Evolutionary conservation across 306 rosid genomes (phyloP).

Genomic region (Canavalia gladiata): DNA sequence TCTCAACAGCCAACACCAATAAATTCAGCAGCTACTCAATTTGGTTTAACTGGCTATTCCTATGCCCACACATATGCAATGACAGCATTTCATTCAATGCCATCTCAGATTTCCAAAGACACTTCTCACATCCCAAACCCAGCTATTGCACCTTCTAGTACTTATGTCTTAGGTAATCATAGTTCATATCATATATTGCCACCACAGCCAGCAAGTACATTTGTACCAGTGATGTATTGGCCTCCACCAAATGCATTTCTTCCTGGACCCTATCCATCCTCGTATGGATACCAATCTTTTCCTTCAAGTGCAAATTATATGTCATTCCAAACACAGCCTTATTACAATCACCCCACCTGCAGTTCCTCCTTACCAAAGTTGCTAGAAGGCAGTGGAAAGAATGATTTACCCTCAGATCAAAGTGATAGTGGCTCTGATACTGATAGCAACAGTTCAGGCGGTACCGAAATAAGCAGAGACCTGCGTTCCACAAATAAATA

Average conservation of each 20-base stretch:
- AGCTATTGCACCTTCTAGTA: constrained; percentile 43
- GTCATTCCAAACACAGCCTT: constrained; percentile 66
- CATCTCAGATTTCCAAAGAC: constrained; percentile 56
- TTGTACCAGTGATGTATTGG: constrained; percentile 83
- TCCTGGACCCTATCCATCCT: constrained; percentile 60
- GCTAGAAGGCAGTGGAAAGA: constrained; percentile 55
- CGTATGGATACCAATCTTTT: constrained; percentile 65
- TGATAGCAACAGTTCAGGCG: constrained; percentile 63
- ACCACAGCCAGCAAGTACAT: constrained; percentile 62
- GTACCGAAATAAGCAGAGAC: constrained; percentile 49
- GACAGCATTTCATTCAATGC: constrained; percentile 62
- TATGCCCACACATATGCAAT: constrained; percentile 55
- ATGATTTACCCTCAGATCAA: constrained; percentile 52
- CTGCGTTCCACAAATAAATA: constrained; percentile 40
- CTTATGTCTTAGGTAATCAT: constrained; percentile 50
- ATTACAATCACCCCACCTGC: constrained; percentile 51
- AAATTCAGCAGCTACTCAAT: constrained; percentile 55
- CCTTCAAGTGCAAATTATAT: constrained; percentile 63
- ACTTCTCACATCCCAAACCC: constrained; percentile 48
- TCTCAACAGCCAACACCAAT: constrained; percentile 41
- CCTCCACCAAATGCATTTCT: constrained; percentile 75
- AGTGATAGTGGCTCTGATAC: constrained; percentile 52
- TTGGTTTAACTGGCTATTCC: constrained; percentile 63
- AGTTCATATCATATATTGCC: constrained; percentile 57
- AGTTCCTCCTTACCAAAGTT: constrained; percentile 50